Evolutionary conservation across 2,329 filamentous ascomycete species (phyloP).

Genomic region (Thielaviopsis euricoi): DNA sequence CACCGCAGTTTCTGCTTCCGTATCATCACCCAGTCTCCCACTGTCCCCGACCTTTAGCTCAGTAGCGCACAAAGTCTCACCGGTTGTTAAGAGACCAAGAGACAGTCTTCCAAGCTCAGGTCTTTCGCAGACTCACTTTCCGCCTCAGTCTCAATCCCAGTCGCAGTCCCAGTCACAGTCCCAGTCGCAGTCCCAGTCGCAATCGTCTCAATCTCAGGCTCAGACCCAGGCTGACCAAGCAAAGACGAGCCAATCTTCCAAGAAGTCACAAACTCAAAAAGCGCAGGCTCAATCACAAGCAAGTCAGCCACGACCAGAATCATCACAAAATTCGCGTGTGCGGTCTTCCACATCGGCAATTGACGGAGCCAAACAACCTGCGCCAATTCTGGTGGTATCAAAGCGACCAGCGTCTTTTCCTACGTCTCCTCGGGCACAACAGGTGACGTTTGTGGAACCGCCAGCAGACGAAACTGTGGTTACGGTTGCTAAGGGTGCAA

Average conservation of each 20-base stretch:
- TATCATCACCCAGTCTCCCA: conserved; percentile 9
- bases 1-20: conserved; percentile 7
- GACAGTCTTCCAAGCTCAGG: neutral
- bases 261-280: too few relatives aligned
- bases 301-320: conserved; percentile 12
- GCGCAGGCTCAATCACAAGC: conserved; percentile 12
- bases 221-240: neutral
- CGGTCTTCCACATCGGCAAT: conserved; percentile 17
- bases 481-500: conserved; percentile 5
- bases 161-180: neutral
- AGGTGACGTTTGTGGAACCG: conserved; percentile 10
- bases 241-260: neutral
- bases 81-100: conserved; percentile 6
- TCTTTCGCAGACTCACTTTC: neutral
- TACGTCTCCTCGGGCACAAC: conserved; percentile 16
- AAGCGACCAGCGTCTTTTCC: conserved; percentile 24
- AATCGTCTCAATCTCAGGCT: neutral
- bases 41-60: conserved; percentile 14
- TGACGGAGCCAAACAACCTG: conserved; percentile 9
- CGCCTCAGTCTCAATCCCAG: neutral
- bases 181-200: neutral
- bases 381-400: conserved; percentile 8
- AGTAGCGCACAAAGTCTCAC: conserved; percentile 8
- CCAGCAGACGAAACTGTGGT: neutral
- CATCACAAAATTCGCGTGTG: conserved; percentile 14